Conservation (phyloP, 2,329 filamentous ascomycete genomes). For the Knoxdaviesia proteae region DNA sequence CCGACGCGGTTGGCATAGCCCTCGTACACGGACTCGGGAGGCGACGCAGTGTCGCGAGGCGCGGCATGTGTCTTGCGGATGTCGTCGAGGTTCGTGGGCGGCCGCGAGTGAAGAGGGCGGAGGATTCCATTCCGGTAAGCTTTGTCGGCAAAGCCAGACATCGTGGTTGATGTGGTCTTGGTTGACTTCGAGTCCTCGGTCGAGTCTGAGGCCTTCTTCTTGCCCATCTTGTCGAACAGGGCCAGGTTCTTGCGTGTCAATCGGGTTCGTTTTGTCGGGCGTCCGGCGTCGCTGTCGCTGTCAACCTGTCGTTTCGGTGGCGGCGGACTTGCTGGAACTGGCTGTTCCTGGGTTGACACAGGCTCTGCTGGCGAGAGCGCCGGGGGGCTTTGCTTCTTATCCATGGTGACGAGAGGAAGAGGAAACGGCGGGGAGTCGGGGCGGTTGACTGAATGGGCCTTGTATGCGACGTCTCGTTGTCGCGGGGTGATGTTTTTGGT, state of each 20-base stretch:
- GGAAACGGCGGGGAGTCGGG: too few species aligned
- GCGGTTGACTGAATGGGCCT: too few species aligned
- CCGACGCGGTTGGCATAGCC: neutral
- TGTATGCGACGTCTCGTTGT: too few species aligned
- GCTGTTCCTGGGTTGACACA: neutral
- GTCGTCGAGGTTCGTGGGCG: neutral
- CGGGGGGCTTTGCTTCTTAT: neutral
- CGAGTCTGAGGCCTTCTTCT: neutral
- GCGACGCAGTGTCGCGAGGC: neutral
- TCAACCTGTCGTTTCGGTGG: neutral
- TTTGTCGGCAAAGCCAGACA: neutral
- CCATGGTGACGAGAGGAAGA: neutral
- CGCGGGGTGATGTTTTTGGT: too few species aligned
- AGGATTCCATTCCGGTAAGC: neutral
- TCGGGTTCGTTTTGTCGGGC: neutral
- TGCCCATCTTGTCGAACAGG: constrained; percentile 1
- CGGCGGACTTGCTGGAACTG: neutral
- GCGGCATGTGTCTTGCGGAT: neutral
- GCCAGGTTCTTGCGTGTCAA: constrained; percentile 1
- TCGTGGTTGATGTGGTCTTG: neutral
- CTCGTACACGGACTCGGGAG: neutral
- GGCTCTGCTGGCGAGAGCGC: neutral
- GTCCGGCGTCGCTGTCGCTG: neutral
- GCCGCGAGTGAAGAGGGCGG: neutral
- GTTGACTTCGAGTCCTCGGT: neutral